These are phyloP conservation scores for Podospora pseudopauciseta DNA, from an alignment of 495 filamentous ascomycete genomes.

Conservation along the genomic window DNA sequence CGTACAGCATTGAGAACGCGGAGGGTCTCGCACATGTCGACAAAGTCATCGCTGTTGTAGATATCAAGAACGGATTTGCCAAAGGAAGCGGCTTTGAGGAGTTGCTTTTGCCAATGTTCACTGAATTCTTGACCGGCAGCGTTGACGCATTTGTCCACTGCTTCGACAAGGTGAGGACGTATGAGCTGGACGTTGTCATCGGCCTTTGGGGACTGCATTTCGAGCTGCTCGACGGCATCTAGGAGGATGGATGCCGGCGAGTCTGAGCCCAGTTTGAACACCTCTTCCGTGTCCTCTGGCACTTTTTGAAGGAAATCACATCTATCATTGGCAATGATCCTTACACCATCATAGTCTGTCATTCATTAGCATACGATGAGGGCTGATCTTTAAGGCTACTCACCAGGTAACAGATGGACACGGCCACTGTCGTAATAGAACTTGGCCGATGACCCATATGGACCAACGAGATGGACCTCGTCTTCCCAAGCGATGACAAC, in stretches of 20 bases:
- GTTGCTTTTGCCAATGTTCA: slow-evolving; percentile 86
- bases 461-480: slow-evolving; percentile 92
- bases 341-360: slow-evolving; percentile 82
- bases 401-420: slow-evolving; percentile 83
- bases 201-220: slow-evolving; percentile 91
- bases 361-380: slow-evolving; percentile 50
- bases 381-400: slow-evolving; percentile 44
- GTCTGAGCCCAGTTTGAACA: slow-evolving; percentile 82
- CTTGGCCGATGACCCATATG: slow-evolving; percentile 70
- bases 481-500: slow-evolving; percentile 96
- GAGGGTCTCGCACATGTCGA: slow-evolving; percentile 94
- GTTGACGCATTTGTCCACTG: slow-evolving; percentile 85
- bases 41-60: slow-evolving; percentile 96
- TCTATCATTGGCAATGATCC: slow-evolving; percentile 82
- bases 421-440: slow-evolving; percentile 82
- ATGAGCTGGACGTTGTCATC: slow-evolving; percentile 97
- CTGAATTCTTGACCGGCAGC: slow-evolving; percentile 91
- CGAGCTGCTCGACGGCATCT: slow-evolving; percentile 86
- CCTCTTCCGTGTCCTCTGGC: slow-evolving; percentile 79
- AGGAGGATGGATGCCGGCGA: slow-evolving; percentile 79
- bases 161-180: slow-evolving; percentile 76
- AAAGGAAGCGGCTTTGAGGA: slow-evolving; percentile 92
- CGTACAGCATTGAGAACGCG: slow-evolving; percentile 88
- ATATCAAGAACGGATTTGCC: slow-evolving; percentile 95
- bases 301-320: slow-evolving; percentile 96